phyloP scores from a whole-genome alignment of 306 rosid species.

The Cucurbita moschata region DNA sequence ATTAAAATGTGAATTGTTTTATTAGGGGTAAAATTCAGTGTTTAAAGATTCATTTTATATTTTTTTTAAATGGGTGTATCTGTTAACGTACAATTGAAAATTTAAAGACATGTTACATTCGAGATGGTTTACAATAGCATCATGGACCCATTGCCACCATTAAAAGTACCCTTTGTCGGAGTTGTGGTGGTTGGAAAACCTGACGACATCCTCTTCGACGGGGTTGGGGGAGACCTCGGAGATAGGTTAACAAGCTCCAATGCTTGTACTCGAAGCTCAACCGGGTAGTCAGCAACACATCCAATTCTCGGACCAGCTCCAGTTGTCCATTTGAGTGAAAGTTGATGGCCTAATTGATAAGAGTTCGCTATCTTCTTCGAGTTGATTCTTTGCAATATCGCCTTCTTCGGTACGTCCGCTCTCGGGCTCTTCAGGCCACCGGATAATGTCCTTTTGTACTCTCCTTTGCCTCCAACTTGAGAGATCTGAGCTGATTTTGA shows the following conservation, averaged over 20 bases:
- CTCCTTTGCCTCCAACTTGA: conserved; percentile 9
- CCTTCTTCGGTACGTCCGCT: conserved; percentile 54
- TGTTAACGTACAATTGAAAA: too few species aligned
- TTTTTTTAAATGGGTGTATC: too few species aligned
- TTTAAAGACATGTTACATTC: not conserved
- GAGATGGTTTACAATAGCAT: not conserved
- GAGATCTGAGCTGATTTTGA: conserved; percentile 17
- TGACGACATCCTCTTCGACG: conserved; percentile 11
- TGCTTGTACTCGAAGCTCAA: conserved; percentile 64
- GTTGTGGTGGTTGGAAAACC: conserved; percentile 26
- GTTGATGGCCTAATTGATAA: conserved; percentile 68
- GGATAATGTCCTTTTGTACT: conserved; percentile 68
- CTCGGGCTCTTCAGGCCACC: conserved; percentile 94
- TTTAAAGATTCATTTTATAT: too few species aligned
- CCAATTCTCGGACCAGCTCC: conserved; percentile 99
- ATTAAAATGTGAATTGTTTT: too few species aligned
- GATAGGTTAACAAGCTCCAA: conserved; percentile 68
- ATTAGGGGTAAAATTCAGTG: too few species aligned
- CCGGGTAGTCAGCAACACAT: conserved; percentile 85
- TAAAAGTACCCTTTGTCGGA: not conserved
- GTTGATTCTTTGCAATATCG: conserved; percentile 73
- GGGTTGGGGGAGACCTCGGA: conserved; percentile 49
- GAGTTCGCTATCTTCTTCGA: conserved; percentile 63
- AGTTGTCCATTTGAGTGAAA: conserved; percentile 72
- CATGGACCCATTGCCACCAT: not conserved